These are phyloP conservation scores for Mortierella sp. DNA, from an alignment of 371 early-diverging fungal genomes.

Conservation along the genomic window DNA sequence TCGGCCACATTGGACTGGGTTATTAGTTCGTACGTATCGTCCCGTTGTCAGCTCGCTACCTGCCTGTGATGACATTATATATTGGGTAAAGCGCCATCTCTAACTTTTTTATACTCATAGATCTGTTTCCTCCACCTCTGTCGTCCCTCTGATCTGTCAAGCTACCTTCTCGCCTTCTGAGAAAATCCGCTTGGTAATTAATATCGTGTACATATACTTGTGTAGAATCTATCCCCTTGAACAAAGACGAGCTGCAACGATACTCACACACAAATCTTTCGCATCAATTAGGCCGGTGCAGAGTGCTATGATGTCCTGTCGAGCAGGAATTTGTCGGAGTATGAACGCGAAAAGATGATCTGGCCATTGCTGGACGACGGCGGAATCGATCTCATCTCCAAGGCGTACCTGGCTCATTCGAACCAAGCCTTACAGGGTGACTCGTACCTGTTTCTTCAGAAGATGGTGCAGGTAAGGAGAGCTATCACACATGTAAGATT, in stretches of 20 bases:
- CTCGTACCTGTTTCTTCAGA: slow-evolving; percentile 60
- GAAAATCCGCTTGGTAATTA: slow-evolving; percentile 51
- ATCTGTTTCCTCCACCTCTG: slow-evolving; percentile 20
- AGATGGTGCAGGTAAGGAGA: slow-evolving; percentile 59
- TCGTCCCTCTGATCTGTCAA: slow-evolving; percentile 40
- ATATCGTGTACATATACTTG: background rate
- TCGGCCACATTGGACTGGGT: slow-evolving; percentile 59
- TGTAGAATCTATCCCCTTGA: background rate
- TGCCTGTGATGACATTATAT: too few species aligned
- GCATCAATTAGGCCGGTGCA: slow-evolving; percentile 50
- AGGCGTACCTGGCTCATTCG: slow-evolving; percentile 33
- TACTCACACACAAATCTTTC: background rate
- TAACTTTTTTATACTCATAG: slow-evolving; percentile 10
- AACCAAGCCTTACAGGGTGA: slow-evolving; percentile 46
- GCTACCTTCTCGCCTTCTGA: slow-evolving; percentile 29
- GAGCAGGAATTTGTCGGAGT: slow-evolving; percentile 56
- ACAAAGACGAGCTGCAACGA: background rate
- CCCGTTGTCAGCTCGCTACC: background rate
- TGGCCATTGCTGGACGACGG: slow-evolving; percentile 62
- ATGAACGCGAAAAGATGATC: slow-evolving; percentile 49
- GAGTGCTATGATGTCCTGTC: slow-evolving; percentile 60
- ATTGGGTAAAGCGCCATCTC: background rate
- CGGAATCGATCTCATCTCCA: slow-evolving; percentile 45
- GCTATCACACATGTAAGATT: background rate
- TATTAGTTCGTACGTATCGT: slow-evolving; percentile 26